A percentile compares a stretch with the other conserved stretches of the same genome.
Evolutionary conservation across 495 filamentous ascomycete genomes (phyloP).

Genomic region (Letharia lupina): DNA sequence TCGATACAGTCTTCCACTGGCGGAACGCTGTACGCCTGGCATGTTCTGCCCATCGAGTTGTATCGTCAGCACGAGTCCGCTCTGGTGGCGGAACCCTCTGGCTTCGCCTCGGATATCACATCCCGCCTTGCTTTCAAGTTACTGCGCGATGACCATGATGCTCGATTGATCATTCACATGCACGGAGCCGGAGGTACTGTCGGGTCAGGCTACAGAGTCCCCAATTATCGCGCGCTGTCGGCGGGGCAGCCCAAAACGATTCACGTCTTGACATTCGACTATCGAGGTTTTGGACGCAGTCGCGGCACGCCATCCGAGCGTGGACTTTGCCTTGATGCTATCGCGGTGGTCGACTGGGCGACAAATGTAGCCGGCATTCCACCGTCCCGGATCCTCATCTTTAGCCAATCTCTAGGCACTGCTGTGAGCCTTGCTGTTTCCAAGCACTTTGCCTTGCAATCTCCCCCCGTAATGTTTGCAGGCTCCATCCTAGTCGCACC

Average conservation of each 20-base stretch:
- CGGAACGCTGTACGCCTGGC: slow-evolving; percentile 60
- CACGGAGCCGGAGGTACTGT: slow-evolving; percentile 55
- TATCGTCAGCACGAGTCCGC: slow-evolving; percentile 49
- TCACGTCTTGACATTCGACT: slow-evolving; percentile 63
- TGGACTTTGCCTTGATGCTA: slow-evolving; percentile 62
- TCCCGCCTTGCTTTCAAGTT: slow-evolving; percentile 48
- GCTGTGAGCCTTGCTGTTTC: slow-evolving; percentile 59
- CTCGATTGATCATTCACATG: slow-evolving; percentile 50
- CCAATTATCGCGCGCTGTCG: slow-evolving; percentile 55
- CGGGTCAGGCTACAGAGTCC: slow-evolving; percentile 52
- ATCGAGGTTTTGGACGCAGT: slow-evolving; percentile 70
- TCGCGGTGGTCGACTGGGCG: slow-evolving; percentile 58
- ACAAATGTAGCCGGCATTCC: slow-evolving; percentile 53
- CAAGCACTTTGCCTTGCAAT: slow-evolving; percentile 45
- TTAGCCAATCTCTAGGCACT: slow-evolving; percentile 74
- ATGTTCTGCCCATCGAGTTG: slow-evolving; percentile 57
- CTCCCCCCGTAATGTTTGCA: slow-evolving; percentile 30
- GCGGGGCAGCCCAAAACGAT: slow-evolving; percentile 46
- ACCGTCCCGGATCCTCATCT: slow-evolving; percentile 57
- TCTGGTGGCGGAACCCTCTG: slow-evolving; percentile 43
- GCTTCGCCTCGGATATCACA: slow-evolving; percentile 47
- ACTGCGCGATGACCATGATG: slow-evolving; percentile 53
- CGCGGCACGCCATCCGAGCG: slow-evolving; percentile 61
- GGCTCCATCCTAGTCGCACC: slow-evolving; percentile 36
- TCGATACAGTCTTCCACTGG: slow-evolving; percentile 48